Evolutionary conservation across 495 filamentous ascomycete genomes (phyloP), one percentile per base, ranked within the genome.

Genomic region (Astrocystis sublimbata): DNA sequence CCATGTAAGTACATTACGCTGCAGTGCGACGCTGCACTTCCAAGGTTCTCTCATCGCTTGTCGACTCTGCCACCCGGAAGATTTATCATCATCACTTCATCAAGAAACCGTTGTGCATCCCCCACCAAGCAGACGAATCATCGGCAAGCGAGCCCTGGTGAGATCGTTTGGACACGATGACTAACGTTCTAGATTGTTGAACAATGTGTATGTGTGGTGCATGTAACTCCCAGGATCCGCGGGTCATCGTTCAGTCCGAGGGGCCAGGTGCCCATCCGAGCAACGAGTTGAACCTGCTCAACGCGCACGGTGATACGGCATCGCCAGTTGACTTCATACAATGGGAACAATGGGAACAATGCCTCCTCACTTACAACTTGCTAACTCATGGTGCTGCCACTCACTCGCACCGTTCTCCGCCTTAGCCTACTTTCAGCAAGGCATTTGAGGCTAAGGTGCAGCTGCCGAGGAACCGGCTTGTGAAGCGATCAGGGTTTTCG

Each of bases 61-160:
- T 50, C 43, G 36, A 59, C 36, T 57, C n/a, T n/a, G 24, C 26
- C 40, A 17, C 30, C 56, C 30, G 60, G 61, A 17, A 57, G 62
- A 71, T 71, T 71, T 67, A 69, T 69, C 66, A 67, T 71, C 61
- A 65, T 67, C 61, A 69, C 62, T 71, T 67, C 61, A 67, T 56
- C 66, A 63, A 55, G 19, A 24, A 7, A 7, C 55, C 15, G 41
- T 41, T 46, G 28, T 47, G 24, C 15, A 24, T 31, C 56, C 42
- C n/a, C 45, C 56, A 47, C 56, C 43, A 6, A 15, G 5, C 19
- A 28, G 21, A 5, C 42, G 42, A 57, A 57, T 57, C 54, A 57
- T 28, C 12, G 17, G 15, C 26, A 17, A 28, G 30, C 38, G n/a
- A 42, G 13, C 23, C 17, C 54, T 23, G 10, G 31, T n/a, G 17